phyloP scores from a whole-genome alignment of 1,284 basidiomycete species.

The Phylloboletellus chloephorus region DNA sequence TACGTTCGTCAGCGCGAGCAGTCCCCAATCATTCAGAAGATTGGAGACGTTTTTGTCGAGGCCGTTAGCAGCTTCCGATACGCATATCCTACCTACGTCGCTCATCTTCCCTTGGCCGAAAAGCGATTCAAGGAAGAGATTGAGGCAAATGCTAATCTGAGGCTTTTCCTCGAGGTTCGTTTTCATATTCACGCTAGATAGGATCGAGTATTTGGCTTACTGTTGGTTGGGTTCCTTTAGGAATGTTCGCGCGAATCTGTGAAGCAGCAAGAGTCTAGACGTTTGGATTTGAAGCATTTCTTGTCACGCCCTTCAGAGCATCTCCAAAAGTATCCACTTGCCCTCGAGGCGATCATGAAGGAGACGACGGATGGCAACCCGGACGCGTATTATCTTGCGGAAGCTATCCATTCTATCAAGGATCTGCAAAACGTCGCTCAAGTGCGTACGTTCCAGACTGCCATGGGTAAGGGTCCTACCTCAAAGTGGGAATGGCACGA shows the following conservation, averaged over 20 bases:
- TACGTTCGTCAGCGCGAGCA: constrained; percentile 87
- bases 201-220: constrained; percentile 6
- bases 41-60: constrained; percentile 88
- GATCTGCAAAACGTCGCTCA: constrained; percentile 73
- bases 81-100: constrained; percentile 83
- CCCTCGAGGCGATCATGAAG: constrained; percentile 81
- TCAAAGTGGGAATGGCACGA: constrained; percentile 86
- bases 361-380: constrained; percentile 75
- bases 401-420: constrained; percentile 73
- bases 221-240: constrained; percentile 26
- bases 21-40: constrained; percentile 73
- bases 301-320: constrained; percentile 84
- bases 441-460: constrained; percentile 80
- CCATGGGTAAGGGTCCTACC: constrained; percentile 72
- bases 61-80: constrained; percentile 85
- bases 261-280: constrained; percentile 62
- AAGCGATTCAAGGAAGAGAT: constrained; percentile 81
- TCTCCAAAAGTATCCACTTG: constrained; percentile 84
- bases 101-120: constrained; percentile 82
- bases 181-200: not conserved
- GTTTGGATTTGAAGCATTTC: constrained; percentile 85
- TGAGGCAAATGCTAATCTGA: constrained; percentile 77
- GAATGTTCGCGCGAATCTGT: constrained; percentile 55
- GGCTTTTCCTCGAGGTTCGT: constrained; percentile 80
- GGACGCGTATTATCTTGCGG: constrained; percentile 72